These are phyloP conservation scores for Cytospora chrysosperma DNA, from an alignment of 2,329 filamentous ascomycete species.

Conservation along the genomic window DNA sequence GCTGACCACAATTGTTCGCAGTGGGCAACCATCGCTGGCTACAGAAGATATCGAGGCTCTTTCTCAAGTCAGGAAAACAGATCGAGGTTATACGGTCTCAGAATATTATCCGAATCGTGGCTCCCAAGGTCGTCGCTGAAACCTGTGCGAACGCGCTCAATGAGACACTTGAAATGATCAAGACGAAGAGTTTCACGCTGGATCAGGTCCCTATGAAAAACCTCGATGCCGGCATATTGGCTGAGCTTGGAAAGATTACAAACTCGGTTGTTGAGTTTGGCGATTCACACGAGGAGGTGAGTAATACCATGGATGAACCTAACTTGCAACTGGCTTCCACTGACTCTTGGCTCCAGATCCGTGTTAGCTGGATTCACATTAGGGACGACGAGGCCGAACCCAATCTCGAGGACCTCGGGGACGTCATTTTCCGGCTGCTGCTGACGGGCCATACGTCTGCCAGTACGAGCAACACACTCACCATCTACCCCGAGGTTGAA, in stretches of 20 bases:
- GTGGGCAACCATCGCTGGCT: constrained; percentile 39
- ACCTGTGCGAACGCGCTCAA: constrained; percentile 37
- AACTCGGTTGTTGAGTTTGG: constrained; percentile 40
- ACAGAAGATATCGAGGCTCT: constrained; percentile 31
- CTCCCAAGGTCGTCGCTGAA: constrained; percentile 37
- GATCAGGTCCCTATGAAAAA: constrained; percentile 28
- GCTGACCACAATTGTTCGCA: constrained; percentile 22
- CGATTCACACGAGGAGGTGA: constrained; percentile 27
- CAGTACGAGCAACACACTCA: constrained; percentile 28
- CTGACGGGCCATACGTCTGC: constrained; percentile 34
- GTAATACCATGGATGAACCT: background rate
- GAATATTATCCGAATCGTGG: constrained; percentile 36
- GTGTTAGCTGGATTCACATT: constrained; percentile 44
- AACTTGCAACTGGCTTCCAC: background rate
- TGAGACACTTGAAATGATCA: constrained; percentile 31
- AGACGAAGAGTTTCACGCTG: constrained; percentile 29
- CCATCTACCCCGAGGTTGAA: constrained; percentile 13
- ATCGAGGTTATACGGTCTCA: constrained; percentile 36
- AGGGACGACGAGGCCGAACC: constrained; percentile 26
- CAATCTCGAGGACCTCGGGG: constrained; percentile 40
- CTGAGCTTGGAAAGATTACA: constrained; percentile 40
- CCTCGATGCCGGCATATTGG: constrained; percentile 31
- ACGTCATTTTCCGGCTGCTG: constrained; percentile 48
- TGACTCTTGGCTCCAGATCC: constrained; percentile 26
- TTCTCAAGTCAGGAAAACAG: constrained; percentile 37